These are phyloP conservation scores for Acer campestre DNA, from an alignment of 345 rosid species.

Conservation along the genomic window DNA sequence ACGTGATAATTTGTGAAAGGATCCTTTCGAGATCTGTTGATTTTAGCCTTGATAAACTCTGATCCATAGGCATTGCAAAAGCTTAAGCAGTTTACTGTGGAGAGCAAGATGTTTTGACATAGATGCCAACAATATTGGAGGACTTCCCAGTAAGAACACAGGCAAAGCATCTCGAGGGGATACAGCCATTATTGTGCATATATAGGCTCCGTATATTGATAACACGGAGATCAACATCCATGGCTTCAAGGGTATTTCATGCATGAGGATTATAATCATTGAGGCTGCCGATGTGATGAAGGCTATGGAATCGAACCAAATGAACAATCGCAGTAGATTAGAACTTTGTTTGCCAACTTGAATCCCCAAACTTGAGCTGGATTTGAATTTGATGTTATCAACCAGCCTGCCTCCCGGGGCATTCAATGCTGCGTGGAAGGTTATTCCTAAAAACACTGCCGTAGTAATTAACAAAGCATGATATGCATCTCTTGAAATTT, in stretches of 20 bases:
- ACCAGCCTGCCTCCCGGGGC: not conserved
- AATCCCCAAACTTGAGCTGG: not conserved
- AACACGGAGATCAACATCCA: constrained; percentile 8
- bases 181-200: constrained; percentile 7
- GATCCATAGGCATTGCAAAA: not conserved
- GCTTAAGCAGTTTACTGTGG: not conserved
- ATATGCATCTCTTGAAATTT: not conserved
- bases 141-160: not conserved
- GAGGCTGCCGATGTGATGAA: constrained; percentile 20
- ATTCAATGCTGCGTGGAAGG: constrained; percentile 14
- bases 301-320: constrained; percentile 23
- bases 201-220: constrained; percentile 18
- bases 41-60: too few relatives aligned
- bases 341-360: not conserved
- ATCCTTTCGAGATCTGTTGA: not conserved
- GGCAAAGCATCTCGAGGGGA: constrained; percentile 17
- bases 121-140: constrained; percentile 1
- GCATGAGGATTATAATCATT: constrained; percentile 17
- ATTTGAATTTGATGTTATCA: not conserved
- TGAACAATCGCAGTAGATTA: not conserved
- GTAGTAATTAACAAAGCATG: constrained; percentile 2
- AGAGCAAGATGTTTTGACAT: not conserved
- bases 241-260: constrained; percentile 19
- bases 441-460: constrained; percentile 8
- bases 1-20: not conserved